Evolutionary conservation across 768 basidiomycete genomes (phyloP).

Genomic region (Saitozyma podzolica): DNA sequence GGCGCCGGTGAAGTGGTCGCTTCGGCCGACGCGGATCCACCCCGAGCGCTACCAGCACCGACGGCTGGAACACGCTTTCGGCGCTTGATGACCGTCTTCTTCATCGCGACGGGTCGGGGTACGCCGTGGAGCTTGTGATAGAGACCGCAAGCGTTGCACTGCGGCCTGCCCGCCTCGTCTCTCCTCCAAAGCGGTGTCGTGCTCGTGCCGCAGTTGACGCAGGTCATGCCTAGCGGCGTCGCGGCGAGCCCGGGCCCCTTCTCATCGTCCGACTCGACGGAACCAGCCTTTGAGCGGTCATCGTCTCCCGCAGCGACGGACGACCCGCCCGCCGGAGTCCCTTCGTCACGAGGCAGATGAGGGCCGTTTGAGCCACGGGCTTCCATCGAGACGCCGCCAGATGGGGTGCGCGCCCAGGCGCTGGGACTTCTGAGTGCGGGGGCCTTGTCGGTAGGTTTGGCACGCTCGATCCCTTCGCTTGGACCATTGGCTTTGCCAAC

Average conservation of each 20-base stretch:
- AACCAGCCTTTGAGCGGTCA: conserved; percentile 9
- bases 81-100: conserved; percentile 97
- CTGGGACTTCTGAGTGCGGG: conserved; percentile 9
- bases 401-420: conserved; percentile 1
- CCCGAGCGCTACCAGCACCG: conserved; percentile 21
- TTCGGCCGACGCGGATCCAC: conserved; percentile 22
- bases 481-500: conserved; percentile 53
- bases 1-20: conserved; percentile 17
- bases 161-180: conserved; percentile 56
- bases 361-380: conserved; percentile 4
- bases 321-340: no score
- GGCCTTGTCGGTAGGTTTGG: conserved; percentile 9
- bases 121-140: conserved; percentile 98
- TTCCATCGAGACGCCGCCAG: no score
- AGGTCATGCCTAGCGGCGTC: conserved; percentile 51
- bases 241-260: conserved; percentile 38
- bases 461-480: conserved; percentile 51
- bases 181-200: conserved; percentile 57
- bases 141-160: conserved; percentile 62
- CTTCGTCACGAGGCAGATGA: neutral
- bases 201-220: conserved; percentile 52
- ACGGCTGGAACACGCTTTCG: conserved; percentile 93
- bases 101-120: conserved; percentile 96
- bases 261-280: conserved; percentile 33
- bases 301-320: neutral